A percentile compares a stretch with the other conserved stretches of the same genome.
These are phyloP conservation scores for Leishmania amazonensis DNA, from an alignment of 208 protist species.

Conservation along the genomic window DNA sequence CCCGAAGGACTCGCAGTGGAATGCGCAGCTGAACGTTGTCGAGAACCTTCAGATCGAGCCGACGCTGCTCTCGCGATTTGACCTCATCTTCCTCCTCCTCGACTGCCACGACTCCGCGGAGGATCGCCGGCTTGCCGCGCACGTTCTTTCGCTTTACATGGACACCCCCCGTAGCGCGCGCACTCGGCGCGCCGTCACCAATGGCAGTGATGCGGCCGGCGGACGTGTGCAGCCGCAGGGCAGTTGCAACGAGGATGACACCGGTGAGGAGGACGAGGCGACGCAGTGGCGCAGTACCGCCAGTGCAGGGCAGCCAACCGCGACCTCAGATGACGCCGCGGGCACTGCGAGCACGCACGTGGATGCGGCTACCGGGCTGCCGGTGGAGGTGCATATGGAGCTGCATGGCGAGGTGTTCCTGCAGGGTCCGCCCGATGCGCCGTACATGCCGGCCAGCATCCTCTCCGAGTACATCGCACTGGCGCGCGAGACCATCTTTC, in stretches of 20 bases:
- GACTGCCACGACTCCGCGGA: constrained; percentile 94
- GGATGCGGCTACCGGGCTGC: constrained; percentile 41
- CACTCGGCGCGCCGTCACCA: constrained; percentile 4
- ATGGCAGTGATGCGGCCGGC: neutral
- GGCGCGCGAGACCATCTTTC: constrained; percentile 86
- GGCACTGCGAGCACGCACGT: neutral
- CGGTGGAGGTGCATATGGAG: constrained; percentile 57
- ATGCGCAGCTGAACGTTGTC: constrained; percentile 96
- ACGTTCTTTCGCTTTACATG: constrained; percentile 98
- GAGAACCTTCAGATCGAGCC: constrained; percentile 99
- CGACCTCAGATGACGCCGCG: neutral
- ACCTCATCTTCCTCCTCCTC: constrained; percentile 98
- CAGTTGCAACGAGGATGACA: constrained; percentile 8
- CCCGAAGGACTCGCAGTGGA: constrained; percentile 98
- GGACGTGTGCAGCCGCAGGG: neutral
- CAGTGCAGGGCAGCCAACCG: constrained; percentile 9
- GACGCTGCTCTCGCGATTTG: constrained; percentile 98
- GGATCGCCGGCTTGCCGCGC: constrained; percentile 95
- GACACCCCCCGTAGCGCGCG: constrained; percentile 35
- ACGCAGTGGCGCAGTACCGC: constrained; percentile 15
- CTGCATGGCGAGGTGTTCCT: constrained; percentile 81
- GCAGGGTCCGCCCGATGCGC: constrained; percentile 43
- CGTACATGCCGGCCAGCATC: constrained; percentile 78
- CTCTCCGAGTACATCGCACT: constrained; percentile 94
- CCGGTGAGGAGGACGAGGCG: constrained; percentile 1